Evolutionary conservation across 129 eudicot species (phyloP), one percentile per base, ranked within the genome.

Genomic region (Dittrichia graveolens): DNA sequence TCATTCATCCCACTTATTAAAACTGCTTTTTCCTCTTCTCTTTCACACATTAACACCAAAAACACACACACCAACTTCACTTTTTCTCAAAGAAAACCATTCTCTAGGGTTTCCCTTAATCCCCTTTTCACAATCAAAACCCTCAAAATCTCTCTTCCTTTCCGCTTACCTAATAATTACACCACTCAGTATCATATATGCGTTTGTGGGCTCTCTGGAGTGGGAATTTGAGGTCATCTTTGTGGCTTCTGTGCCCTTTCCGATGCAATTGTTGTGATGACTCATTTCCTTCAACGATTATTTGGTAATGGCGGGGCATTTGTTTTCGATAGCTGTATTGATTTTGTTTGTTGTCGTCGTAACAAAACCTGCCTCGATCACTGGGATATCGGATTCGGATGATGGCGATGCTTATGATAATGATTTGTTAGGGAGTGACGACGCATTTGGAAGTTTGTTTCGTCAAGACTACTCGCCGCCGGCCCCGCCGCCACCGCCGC

Each of bases 401-500:
- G 54, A 70, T 69, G 63, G 38, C 4, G 18, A 39, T 69, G 74
- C 8, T 66, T 31, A n/a, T 48, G 73, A 34, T 67, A 39, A 61
- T 61, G 66, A 35, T 61, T 12, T 59, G 42, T 59, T 59, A 59
- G 42, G 61, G 61, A 55, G 61, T 55, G 4, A 55, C 39, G 40
- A 44, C 10, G 75, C 18, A 4, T 65, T 74, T 8, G 57, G 41
- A 5, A 56, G 59, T 7, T 55, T 88, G 4, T 88, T 86, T 60
- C 96, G 87, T 54, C 95, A 92, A 60, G 96, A 92, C 64, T 93
- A 93, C 80, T 83, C 96, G 7, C 98, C 98, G 61, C 98, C 98
- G 31, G 85, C 98, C 40, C 98, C 98, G 38, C 96, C 98, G 1
- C 98, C 98, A 0, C 98, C 98, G 7, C 95, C 98, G 58, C 96